These are phyloP conservation scores for Nitzschia palea DNA, from an alignment of 108 stramenopile genomes.

Conservation along the genomic window DNA sequence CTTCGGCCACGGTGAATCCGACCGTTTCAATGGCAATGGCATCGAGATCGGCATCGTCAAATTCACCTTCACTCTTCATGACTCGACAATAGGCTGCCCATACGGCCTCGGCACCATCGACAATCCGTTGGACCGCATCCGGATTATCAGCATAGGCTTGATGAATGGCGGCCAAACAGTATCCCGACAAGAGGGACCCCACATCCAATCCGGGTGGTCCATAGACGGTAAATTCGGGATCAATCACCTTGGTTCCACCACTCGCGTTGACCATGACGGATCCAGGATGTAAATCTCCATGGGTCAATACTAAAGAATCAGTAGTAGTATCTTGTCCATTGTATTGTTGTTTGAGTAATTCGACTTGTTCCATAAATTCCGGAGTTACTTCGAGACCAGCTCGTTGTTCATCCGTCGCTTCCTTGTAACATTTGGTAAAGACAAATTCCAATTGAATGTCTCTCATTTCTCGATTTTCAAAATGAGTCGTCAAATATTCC, in stretches of 20 bases:
- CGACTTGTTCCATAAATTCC: constrained; percentile 60
- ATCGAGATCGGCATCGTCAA: constrained; percentile 37
- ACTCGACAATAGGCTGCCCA: constrained; percentile 56
- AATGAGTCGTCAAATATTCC: constrained; percentile 48
- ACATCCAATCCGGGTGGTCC: constrained; percentile 83
- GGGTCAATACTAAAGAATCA: constrained; percentile 51
- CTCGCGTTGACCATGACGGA: constrained; percentile 66
- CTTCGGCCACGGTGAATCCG: constrained; percentile 76
- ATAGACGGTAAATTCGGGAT: constrained; percentile 85
- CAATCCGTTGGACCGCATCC: constrained; percentile 40
- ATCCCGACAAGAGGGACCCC: constrained; percentile 74
- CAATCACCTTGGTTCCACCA: constrained; percentile 62
- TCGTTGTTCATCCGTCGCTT: constrained; percentile 65
- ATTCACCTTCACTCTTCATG: constrained; percentile 31
- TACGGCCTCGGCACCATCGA: constrained; percentile 39
- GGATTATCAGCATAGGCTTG: constrained; percentile 47
- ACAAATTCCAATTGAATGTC: constrained; percentile 81
- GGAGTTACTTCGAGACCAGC: constrained; percentile 51
- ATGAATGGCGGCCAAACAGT: constrained; percentile 68
- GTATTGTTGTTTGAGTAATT: constrained; percentile 62
- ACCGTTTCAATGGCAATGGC: constrained; percentile 71
- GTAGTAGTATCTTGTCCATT: constrained; percentile 43
- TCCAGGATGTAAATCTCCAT: constrained; percentile 87
- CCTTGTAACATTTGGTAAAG: constrained; percentile 80
- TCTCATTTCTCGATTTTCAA: constrained; percentile 77